Conservation (phyloP, 1,284 basidiomycete genomes). For the Phenoliferia sp. region DNA sequence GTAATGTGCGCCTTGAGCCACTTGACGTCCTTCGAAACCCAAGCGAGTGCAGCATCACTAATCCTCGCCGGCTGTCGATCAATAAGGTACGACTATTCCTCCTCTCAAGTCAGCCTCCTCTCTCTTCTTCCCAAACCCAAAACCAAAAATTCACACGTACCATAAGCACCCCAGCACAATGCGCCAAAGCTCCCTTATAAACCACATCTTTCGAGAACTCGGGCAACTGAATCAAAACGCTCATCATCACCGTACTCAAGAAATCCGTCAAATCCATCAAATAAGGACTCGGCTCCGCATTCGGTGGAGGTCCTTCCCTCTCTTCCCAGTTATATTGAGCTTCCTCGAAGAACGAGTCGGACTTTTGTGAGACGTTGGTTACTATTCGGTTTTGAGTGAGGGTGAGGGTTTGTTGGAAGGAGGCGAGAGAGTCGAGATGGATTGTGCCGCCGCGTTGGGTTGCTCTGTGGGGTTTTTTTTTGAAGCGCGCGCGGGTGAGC, state of each 20-base stretch:
- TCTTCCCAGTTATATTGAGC: conserved; percentile 88
- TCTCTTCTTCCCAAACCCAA: background rate
- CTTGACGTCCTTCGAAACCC: conserved; percentile 32
- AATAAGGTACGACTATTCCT: conserved; percentile 64
- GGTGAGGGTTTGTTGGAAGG: conserved; percentile 66
- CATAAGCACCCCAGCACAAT: conserved; percentile 82
- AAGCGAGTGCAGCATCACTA: conserved; percentile 68
- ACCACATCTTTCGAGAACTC: conserved; percentile 79
- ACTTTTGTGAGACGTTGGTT: conserved; percentile 77
- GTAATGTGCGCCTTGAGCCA: conserved; percentile 32
- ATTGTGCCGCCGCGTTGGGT: conserved; percentile 77
- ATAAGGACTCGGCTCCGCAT: conserved; percentile 73
- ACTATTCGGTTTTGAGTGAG: conserved; percentile 74
- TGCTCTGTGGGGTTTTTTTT: conserved; percentile 50
- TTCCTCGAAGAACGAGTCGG: conserved; percentile 93
- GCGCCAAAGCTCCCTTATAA: conserved; percentile 75
- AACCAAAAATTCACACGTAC: conserved; percentile 45
- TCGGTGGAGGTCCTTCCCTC: conserved; percentile 24
- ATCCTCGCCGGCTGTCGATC: conserved; percentile 70
- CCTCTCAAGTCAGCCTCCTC: background rate
- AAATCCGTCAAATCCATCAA: conserved; percentile 93
- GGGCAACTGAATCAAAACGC: conserved; percentile 68
- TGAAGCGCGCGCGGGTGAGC: background rate
- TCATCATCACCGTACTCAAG: conserved; percentile 93
- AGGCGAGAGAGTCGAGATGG: conserved; percentile 58